Base-by-base conservation (phyloP, 495 filamentous ascomycete species). In the Aspergillus sparsus region DNA sequence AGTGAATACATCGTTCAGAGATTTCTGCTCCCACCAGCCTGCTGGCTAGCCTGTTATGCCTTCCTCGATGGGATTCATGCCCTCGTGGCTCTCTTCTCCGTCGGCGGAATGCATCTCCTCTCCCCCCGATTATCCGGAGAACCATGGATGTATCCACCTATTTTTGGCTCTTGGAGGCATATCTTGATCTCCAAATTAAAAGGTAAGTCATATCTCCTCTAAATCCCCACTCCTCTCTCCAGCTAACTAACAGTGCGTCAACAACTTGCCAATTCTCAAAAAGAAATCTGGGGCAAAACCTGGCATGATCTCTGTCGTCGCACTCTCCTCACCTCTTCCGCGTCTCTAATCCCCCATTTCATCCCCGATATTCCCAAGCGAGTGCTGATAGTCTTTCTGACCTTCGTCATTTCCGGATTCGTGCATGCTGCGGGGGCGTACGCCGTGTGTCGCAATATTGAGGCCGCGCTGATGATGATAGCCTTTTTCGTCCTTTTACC, bases 201-300 rank as follows among this genome's bases (percentile, higher is more conserved):
- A 61, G 64, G 64, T 63, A 58, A 10, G 11, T 11, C 12, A 2
- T 45, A 10, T 15, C 12, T 13, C n/a, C 33, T 34, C 12, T 32
- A 12, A 7, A n/a, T 27, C 16, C 11, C 15, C 39, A 0, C 6
- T 6, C 42, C 18, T 31, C 15, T 10, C 27, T 21, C n/a, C n/a
- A 47, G 9, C n/a, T 47, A 52, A 5, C 9, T 7, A 13, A 16
- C 32, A 45, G 5, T 13, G n/a, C 31, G 47, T 21, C 7, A 21
- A 12, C 37, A 36, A 53, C 37, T 15, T 5, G 13, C 21, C 21
- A 27, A 27, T 27, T 27, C 21, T 16, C 5, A 7, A 7, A 7
- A 32, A 67, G 65, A 62, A 32, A 64, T 67, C 50, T 67, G 65
- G 65, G 61, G 65, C 21, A 64, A 67, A 45, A 49, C 64, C 36